Conservation (phyloP, 306 rosid species). For the Fagus crenata region DNA sequence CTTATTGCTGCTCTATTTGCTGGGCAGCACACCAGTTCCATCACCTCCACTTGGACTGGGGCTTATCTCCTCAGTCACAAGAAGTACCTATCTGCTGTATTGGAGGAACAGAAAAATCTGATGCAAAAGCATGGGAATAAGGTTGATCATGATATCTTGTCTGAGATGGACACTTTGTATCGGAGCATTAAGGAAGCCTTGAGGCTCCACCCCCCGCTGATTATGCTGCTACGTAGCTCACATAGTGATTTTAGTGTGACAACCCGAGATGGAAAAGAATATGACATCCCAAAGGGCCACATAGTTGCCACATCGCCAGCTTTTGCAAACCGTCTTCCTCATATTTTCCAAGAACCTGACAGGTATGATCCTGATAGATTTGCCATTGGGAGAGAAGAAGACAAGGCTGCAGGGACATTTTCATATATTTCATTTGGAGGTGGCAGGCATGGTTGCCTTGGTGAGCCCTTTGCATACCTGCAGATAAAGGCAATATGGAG, state of each 20-base stretch:
- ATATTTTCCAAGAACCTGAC: slow-evolving; percentile 75
- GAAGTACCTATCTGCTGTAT: slow-evolving; percentile 63
- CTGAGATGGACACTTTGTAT: slow-evolving; percentile 89
- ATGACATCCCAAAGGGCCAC: slow-evolving; percentile 91
- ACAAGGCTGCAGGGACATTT: slow-evolving; percentile 85
- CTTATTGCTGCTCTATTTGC: slow-evolving; percentile 87
- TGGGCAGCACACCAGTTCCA: slow-evolving; percentile 95
- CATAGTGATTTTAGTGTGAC: slow-evolving; percentile 75
- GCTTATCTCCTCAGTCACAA: slow-evolving; percentile 76
- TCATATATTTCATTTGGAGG: slow-evolving; percentile 96
- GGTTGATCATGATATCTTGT: slow-evolving; percentile 87
- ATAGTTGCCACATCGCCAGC: slow-evolving; percentile 95
- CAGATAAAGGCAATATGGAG: slow-evolving; percentile 96
- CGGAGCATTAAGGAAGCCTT: slow-evolving; percentile 91
- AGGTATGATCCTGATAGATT: slow-evolving; percentile 78
- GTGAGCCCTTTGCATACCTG: slow-evolving; percentile 94
- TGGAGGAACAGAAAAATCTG: slow-evolving; percentile 72
- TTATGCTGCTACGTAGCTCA: slow-evolving; percentile 84
- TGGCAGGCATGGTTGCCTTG: slow-evolving; percentile 96
- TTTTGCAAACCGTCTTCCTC: slow-evolving; percentile 79
- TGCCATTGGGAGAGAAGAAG: slow-evolving; percentile 81
- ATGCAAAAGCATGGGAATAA: slow-evolving; percentile 68
- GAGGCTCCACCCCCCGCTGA: slow-evolving; percentile 94
- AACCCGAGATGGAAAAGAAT: slow-evolving; percentile 75
- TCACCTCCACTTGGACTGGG: slow-evolving; percentile 97